Percentiles rank a stretch among this genome's conserved stretches.
phyloP scores from a whole-genome alignment of 306 rosid species.

The Gynostemma pentaphyllum region DNA sequence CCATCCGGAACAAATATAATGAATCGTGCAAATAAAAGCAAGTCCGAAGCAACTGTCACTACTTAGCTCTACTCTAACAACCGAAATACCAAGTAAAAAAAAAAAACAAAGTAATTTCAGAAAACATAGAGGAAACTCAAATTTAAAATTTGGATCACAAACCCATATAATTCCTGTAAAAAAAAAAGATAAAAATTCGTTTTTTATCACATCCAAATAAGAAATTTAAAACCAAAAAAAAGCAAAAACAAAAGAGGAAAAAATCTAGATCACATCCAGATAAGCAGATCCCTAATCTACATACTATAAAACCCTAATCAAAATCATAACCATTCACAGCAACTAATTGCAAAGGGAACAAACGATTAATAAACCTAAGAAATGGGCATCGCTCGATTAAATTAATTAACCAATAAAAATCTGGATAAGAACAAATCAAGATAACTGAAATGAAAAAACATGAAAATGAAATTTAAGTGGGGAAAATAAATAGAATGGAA shows the following conservation, averaged over 20 bases:
- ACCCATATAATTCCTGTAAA: neutral
- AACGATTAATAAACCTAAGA: neutral
- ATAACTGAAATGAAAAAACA: neutral
- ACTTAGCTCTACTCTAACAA: neutral
- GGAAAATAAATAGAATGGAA: neutral
- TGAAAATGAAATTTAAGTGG: neutral
- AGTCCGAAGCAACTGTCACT: neutral
- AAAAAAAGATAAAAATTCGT: too few relatives aligned
- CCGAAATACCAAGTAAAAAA: neutral
- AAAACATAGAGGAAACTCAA: neutral
- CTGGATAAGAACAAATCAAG: neutral
- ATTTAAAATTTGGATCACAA: neutral
- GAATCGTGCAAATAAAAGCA: neutral
- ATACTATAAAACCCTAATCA: neutral
- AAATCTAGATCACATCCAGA: neutral
- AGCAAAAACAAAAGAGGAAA: neutral
- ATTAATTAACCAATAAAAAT: neutral
- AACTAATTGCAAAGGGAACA: neutral
- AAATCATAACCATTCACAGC: neutral
- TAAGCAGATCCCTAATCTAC: conserved; percentile 1
- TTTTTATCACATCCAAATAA: neutral
- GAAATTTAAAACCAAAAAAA: neutral
- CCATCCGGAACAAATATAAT: neutral
- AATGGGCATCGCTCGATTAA: neutral
- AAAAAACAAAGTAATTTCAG: neutral